phyloP scores from a whole-genome alignment of 108 stramenopile species.

The Skeletonema tropicum region DNA sequence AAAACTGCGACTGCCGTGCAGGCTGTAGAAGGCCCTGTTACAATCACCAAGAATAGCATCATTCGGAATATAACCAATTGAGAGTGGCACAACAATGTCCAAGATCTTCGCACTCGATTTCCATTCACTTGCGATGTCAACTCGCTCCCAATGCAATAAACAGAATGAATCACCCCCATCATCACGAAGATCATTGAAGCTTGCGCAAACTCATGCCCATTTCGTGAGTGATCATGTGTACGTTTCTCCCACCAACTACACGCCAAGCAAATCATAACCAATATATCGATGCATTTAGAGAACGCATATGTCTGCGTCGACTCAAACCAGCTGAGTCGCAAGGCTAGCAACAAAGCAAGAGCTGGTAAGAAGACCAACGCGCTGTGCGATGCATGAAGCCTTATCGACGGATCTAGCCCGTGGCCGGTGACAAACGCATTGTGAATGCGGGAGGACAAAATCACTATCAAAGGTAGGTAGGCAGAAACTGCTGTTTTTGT shows the following conservation, averaged over 20 bases:
- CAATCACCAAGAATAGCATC: slow-evolving; percentile 66
- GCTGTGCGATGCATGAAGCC: slow-evolving; percentile 69
- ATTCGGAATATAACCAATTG: slow-evolving; percentile 29
- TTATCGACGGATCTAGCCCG: slow-evolving; percentile 82
- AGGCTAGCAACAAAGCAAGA: slow-evolving; percentile 41
- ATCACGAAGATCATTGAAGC: slow-evolving; percentile 45
- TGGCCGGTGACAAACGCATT: slow-evolving; percentile 74
- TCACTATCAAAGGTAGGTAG: slow-evolving; percentile 49
- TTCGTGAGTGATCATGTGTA: slow-evolving; percentile 49
- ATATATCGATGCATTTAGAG: slow-evolving; percentile 47
- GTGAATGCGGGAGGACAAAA: slow-evolving; percentile 55
- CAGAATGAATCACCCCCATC: slow-evolving; percentile 43
- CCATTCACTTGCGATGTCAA: neutral
- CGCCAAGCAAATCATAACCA: slow-evolving; percentile 49
- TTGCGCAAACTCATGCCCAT: slow-evolving; percentile 62
- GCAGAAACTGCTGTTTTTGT: neutral
- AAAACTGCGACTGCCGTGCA: slow-evolving; percentile 55
- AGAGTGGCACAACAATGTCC: neutral
- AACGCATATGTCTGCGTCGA: neutral
- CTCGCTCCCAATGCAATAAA: slow-evolving; percentile 5
- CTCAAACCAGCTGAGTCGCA: slow-evolving; percentile 34
- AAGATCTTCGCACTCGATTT: neutral
- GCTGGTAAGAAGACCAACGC: slow-evolving; percentile 61
- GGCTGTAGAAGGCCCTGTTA: slow-evolving; percentile 81
- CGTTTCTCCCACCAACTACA: slow-evolving; percentile 79